These are phyloP conservation scores for Gynandropsis gynandra DNA, from an alignment of 345 rosid species.

Conservation along the genomic window DNA sequence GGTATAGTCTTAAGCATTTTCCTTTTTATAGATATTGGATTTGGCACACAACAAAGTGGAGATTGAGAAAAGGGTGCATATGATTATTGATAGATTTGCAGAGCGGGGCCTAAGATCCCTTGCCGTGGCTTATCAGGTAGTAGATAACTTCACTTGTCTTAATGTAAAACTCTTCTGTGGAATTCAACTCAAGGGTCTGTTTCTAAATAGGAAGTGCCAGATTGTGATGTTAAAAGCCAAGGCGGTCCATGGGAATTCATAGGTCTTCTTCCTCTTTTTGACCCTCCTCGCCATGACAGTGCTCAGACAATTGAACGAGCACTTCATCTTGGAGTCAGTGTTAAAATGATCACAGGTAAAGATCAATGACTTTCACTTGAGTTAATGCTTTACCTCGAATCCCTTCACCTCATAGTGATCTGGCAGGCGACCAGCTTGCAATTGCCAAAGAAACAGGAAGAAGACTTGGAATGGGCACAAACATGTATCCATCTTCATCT, in stretches of 20 bases:
- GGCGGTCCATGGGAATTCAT: slow-evolving; percentile 71
- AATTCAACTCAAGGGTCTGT: not conserved
- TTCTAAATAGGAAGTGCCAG: slow-evolving; percentile 41
- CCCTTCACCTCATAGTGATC: not conserved
- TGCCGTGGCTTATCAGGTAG: slow-evolving; percentile 52
- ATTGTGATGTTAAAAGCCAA: slow-evolving; percentile 41
- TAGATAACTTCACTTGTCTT: not conserved
- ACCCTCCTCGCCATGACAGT: slow-evolving; percentile 55
- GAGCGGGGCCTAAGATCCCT: slow-evolving; percentile 61
- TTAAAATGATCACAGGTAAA: slow-evolving; percentile 62
- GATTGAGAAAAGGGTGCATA: slow-evolving; percentile 38
- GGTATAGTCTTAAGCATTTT: not conserved
- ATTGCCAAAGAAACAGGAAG: slow-evolving; percentile 63
- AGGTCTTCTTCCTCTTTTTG: slow-evolving; percentile 67
- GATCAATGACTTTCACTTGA: not conserved
- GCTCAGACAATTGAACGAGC: slow-evolving; percentile 57
- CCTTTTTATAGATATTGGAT: slow-evolving; percentile 34
- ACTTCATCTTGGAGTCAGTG: slow-evolving; percentile 54
- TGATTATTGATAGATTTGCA: slow-evolving; percentile 47
- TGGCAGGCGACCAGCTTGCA: slow-evolving; percentile 56
- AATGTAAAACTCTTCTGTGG: not conserved
- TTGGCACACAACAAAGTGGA: slow-evolving; percentile 46
- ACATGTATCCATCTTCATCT: slow-evolving; percentile 79
- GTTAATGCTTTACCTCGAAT: not conserved
- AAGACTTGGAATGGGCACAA: slow-evolving; percentile 71